phyloP scores from a whole-genome alignment of 2,329 filamentous ascomycete genomes.

The Fusarium pseudonygamai region DNA sequence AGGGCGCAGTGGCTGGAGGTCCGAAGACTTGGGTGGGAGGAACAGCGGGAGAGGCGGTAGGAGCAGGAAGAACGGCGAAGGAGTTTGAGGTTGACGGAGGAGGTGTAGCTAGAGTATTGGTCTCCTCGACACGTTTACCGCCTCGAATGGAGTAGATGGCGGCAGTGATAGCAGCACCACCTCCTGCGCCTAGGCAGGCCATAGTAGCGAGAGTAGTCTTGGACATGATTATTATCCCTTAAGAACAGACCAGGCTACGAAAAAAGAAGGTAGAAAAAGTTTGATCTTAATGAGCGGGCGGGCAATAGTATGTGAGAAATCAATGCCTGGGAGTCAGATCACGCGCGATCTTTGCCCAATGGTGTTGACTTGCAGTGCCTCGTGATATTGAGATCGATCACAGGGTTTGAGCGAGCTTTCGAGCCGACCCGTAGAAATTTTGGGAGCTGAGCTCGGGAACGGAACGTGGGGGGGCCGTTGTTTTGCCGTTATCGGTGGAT shows the following conservation, averaged over 20 bases:
- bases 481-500: slow-evolving; percentile 28
- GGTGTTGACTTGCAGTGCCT: slow-evolving; percentile 22
- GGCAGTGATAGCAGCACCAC: slow-evolving; percentile 78
- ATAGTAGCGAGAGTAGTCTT: slow-evolving; percentile 80
- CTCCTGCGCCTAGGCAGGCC: slow-evolving; percentile 78
- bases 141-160: slow-evolving; percentile 70
- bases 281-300: not conserved
- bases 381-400: slow-evolving; percentile 31
- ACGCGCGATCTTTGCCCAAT: slow-evolving; percentile 25
- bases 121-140: slow-evolving; percentile 56
- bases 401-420: slow-evolving; percentile 19
- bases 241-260: not conserved
- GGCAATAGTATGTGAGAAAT: not conserved
- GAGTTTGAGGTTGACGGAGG: slow-evolving; percentile 44
- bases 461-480: slow-evolving; percentile 36
- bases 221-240: slow-evolving; percentile 65
- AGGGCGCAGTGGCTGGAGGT: slow-evolving; percentile 44
- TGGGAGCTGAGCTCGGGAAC: slow-evolving; percentile 19
- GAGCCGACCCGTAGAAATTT: slow-evolving; percentile 22
- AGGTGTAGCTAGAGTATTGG: slow-evolving; percentile 45
- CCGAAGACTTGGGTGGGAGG: slow-evolving; percentile 68
- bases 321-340: not conserved
- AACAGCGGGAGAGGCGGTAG: slow-evolving; percentile 50
- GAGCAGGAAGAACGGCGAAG: slow-evolving; percentile 42
- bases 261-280: not conserved